phyloP scores from a whole-genome alignment of 108 stramenopile genomes.

The Fragilaria crotonensis region DNA sequence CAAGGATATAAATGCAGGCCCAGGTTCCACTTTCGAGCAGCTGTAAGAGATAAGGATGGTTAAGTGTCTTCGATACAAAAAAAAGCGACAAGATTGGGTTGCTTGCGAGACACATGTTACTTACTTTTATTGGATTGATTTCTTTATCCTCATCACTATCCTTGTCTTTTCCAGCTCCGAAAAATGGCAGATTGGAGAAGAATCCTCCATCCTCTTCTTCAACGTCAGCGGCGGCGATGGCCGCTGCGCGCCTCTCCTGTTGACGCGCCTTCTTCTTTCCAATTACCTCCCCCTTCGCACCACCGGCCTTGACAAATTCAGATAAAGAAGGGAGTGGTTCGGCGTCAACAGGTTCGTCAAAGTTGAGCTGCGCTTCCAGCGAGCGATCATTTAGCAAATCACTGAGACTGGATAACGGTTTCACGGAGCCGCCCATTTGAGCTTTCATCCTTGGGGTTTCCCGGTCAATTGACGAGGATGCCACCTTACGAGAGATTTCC shows the following conservation, averaged over 20 bases:
- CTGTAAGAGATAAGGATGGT: constrained; percentile 6
- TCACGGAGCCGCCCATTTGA: constrained; percentile 28
- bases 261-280: constrained; percentile 54
- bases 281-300: constrained; percentile 8
- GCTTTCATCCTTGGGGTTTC: constrained; percentile 9
- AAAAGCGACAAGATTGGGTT: neutral
- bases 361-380: constrained; percentile 41
- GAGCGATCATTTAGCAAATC: constrained; percentile 42
- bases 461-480: neutral
- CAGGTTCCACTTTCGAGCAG: constrained; percentile 70
- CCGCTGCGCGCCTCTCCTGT: constrained; percentile 42
- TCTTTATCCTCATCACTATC: constrained; percentile 29
- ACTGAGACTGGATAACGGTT: constrained; percentile 19
- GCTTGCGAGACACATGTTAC: neutral
- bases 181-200: constrained; percentile 14
- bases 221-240: constrained; percentile 24
- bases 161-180: constrained; percentile 22
- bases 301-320: constrained; percentile 16
- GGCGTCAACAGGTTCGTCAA: constrained; percentile 31
- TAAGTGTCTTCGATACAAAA: neutral
- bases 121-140: constrained; percentile 24
- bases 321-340: constrained; percentile 53
- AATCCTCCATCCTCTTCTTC: constrained; percentile 23
- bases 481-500: neutral
- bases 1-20: constrained; percentile 67